Base-by-base conservation (phyloP, 164 flowering plant species). In the Stephania japonica region DNA sequence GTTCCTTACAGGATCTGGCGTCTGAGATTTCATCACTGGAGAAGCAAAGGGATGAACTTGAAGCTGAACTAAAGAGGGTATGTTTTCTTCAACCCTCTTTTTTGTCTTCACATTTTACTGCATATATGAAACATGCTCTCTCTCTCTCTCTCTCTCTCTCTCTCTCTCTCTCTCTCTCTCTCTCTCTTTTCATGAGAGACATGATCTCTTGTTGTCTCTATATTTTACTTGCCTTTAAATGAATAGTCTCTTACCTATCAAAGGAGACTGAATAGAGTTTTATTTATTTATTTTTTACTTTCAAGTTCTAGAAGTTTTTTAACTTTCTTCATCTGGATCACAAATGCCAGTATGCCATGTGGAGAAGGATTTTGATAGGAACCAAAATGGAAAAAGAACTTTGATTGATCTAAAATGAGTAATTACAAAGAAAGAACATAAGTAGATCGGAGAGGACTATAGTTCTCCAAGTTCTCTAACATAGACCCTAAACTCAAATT, bases 21-120 rank as follows among this genome's bases (percentile, higher is more conserved):
- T 77, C 67, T 24, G 93, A 92, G 75, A 85, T 92, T 75, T 77
- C 76, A 75, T 82, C 74, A 47, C 88, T 92, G 69, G 89, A 94
- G 78, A 85, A 78, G 71, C 82, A 78, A 76, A 88, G 81, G 74
- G 85, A 85, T 76, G 87, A 87, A 44, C 92, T 94, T 68, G 97
- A 92, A 84, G 88, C 85, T 73, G 84, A 84, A 79, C 70, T 94
- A 76, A 92, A 83, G 75, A 86, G 79, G 97, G 98, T 94, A 78
- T 24, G 32, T 65, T 7, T 69, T 18, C 14, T 76, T 7, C 12
- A 42, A 16, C 16, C 26, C 21, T 63, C 64, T 18, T 59, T 26
- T 18, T 41, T 12, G 21, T 59, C 62, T 59, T n/a, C 38, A 32
- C 38, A n/a, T n/a, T n/a, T n/a, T n/a, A n/a, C 38, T 32, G 38